Evolutionary conservation across 305 asterid genomes (phyloP), one percentile per base, ranked within the genome.

Genomic region (Fraxinus velutina): DNA sequence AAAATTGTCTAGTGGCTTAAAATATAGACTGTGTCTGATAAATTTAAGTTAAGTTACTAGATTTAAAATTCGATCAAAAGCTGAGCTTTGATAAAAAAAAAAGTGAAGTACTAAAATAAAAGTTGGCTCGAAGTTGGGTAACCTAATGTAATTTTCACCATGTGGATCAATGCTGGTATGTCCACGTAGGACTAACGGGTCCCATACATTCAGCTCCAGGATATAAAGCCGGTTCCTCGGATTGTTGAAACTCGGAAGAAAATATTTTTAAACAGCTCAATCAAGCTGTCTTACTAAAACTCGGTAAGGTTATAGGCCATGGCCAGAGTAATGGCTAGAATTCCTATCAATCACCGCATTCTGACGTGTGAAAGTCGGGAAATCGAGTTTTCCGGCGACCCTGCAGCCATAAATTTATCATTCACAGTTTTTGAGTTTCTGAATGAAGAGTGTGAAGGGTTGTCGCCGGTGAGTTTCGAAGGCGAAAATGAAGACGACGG

Each of bases 361-460:
- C 83, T 94, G 81, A 83, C 86, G 77, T 92, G 90, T 73, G 88
- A 87, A 34, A 68, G 84, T 52, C 81, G 84, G 36, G 96, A 89
- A 78, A 80, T 55, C 9, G 93, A 88, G 19, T 84, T 86, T 86
- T 57, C 93, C 82, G 94, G 79, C 75, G 93, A 92, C 0, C 76
- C 89, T 60, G 85, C 60, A 0, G 74, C 90, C 80, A 84, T 92
- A 22, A 91, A 90, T 78, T 80, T 94, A 2, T 90, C 92, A 73
- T 92, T 92, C 72, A 89, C 97, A 6, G 90, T 93, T 1, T 94
- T 94, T 60, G 92, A 92, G 75, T 94, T 94, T 84, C 86, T 92
- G 3, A 87, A 91, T 50, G 89, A 89, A 1, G 95, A 90, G 76
- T 87, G 80, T 36, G 91, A 88, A 80, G 91, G 90, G 6, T 78